phyloP scores from a whole-genome alignment of 192 early-diverging fungal species.

The Helicostylum pulchrum region DNA sequence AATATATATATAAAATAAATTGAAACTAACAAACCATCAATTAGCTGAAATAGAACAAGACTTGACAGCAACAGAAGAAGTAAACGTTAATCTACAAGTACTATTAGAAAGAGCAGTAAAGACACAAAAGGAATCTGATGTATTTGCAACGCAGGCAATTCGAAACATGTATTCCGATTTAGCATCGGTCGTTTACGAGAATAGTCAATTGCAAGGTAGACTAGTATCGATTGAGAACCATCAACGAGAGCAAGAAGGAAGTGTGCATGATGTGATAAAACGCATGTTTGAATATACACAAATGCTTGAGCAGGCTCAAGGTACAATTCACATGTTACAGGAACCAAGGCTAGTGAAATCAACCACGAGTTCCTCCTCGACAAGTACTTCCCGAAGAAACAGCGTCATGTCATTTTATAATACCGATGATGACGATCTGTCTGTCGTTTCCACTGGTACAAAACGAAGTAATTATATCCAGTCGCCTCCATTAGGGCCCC shows the following conservation, averaged over 20 bases:
- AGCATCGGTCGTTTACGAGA: constrained; percentile 23
- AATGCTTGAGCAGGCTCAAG: constrained; percentile 32
- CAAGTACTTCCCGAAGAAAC: constrained; percentile 8
- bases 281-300: constrained; percentile 28
- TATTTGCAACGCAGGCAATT: constrained; percentile 27
- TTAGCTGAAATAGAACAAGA: constrained; percentile 30
- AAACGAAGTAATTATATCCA: constrained; percentile 7
- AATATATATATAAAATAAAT: not conserved
- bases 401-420: constrained; percentile 18
- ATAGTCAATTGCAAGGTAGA: constrained; percentile 25
- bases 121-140: constrained; percentile 33
- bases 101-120: constrained; percentile 30
- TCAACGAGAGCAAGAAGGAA: constrained; percentile 30
- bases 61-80: constrained; percentile 31
- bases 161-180: constrained; percentile 27
- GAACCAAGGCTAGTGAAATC: constrained; percentile 16
- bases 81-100: constrained; percentile 37
- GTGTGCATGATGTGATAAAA: constrained; percentile 23
- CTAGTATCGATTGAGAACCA: constrained; percentile 17
- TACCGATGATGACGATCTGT: constrained; percentile 21
- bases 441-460: not conserved
- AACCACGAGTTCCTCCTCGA: not conserved
- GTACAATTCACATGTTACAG: constrained; percentile 31
- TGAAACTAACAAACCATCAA: not conserved
- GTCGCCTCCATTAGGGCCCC: not conserved